Evolutionary conservation across 495 filamentous ascomycete genomes (phyloP), one percentile per base, ranked within the genome.

Genomic region (Neurospora sp.): DNA sequence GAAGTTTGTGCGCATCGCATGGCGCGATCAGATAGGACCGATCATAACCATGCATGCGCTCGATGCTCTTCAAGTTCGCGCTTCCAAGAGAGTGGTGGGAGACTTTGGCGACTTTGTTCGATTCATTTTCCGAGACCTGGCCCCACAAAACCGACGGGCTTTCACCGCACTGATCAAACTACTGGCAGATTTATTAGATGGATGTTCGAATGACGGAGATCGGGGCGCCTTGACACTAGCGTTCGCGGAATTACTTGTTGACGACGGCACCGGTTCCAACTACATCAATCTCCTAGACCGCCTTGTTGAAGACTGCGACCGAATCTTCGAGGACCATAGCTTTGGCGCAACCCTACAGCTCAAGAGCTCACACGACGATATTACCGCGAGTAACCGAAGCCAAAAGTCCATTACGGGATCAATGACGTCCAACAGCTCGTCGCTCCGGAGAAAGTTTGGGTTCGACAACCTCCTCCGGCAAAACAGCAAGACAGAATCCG

Each of bases 121-220:
- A 71, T 90, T 85, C 71, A 86, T 92, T 16, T 85, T 98, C 76
- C 81, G 86, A 37, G 92, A 97, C 71, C 91, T 96, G 87, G 89
- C 92, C 14, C 96, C 95, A 7, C 96, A 98, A 77, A 99, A 98
- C 77, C 90, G 93, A 76, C 89, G 96, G 72, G 94, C 94, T 4
- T 91, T 98, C 76, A 91, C 91, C 40, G 90, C 90, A 12, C 89
- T 96, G 41, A 89, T 98, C 75, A 93, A 92, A 70, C 87, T 98
- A 40, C 88, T 99, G 35, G 90, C 92, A 3, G 94, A 97, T 77
- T 86, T 99, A 18, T 88, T 98, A 14, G 95, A 97, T 74, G 94
- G 93, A n/a, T 97, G 94, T 74, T 92, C 91, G 12, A 97, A 96
- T 79, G 96, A 97, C 77, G 93, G 93, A 69, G 95, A 98, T 79